These are phyloP conservation scores for Strigomonas culicis DNA, from an alignment of 208 protist species.

Conservation along the genomic window DNA sequence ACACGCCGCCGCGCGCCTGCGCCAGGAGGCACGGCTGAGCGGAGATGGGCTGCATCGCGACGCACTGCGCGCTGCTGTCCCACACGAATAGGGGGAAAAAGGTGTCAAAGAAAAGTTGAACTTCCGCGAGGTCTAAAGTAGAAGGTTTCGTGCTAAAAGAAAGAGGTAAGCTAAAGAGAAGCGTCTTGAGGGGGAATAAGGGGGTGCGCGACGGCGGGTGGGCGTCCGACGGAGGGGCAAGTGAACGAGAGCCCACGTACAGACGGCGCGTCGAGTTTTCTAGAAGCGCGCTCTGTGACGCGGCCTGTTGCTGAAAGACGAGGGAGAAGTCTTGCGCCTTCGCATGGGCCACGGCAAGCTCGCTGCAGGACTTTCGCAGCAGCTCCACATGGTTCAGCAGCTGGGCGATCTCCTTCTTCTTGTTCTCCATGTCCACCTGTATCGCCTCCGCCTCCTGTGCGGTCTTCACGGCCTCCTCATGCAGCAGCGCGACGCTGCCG, in stretches of 20 bases:
- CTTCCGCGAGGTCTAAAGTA: neutral
- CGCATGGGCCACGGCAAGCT: too few relatives aligned
- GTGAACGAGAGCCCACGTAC: neutral
- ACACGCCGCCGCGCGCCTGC: neutral
- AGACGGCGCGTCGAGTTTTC: neutral
- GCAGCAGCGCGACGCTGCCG: constrained; percentile 29
- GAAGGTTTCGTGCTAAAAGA: too few relatives aligned
- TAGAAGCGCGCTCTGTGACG: too few relatives aligned
- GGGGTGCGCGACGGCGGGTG: too few relatives aligned
- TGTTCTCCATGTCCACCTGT: constrained; percentile 15
- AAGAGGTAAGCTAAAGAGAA: too few relatives aligned
- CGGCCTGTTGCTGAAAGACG: too few relatives aligned
- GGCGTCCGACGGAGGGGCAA: too few relatives aligned
- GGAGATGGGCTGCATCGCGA: constrained; percentile 33
- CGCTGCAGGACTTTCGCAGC: neutral
- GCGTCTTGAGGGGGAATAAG: too few relatives aligned
- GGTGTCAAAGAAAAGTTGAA: constrained; percentile 29
- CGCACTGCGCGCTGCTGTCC: constrained; percentile 12
- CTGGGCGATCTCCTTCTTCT: constrained; percentile 5
- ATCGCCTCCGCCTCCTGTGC: neutral
- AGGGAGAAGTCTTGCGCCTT: too few relatives aligned
- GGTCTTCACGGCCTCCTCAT: constrained; percentile 1
- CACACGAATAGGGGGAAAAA: constrained; percentile 53
- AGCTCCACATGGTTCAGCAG: neutral
- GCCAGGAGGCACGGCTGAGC: constrained; percentile 72